Evolutionary conservation across 306 rosid species (phyloP).

Genomic region (Geum urbanum): DNA sequence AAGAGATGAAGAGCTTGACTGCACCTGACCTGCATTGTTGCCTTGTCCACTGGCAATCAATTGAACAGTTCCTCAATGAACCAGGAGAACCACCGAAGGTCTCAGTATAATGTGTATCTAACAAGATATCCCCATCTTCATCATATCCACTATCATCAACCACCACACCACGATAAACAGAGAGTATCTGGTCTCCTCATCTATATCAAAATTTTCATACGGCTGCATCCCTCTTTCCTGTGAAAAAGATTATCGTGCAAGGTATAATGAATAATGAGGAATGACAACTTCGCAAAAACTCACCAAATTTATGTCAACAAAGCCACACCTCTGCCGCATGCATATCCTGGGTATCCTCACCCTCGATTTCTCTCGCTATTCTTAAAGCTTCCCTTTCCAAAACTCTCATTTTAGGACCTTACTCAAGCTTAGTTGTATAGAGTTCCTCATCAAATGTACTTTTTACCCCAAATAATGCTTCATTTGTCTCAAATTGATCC

Average conservation of each 20-base stretch:
- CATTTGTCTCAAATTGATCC: constrained; percentile 91
- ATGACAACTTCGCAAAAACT: constrained; percentile 2
- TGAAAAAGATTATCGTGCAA: constrained; percentile 26
- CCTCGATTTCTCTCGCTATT: constrained; percentile 93
- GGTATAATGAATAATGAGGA: constrained; percentile 20
- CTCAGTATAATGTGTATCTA: constrained; percentile 64
- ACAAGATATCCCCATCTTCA: constrained; percentile 52
- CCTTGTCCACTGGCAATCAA: constrained; percentile 45
- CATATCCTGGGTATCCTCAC: constrained; percentile 88
- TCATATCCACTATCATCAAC: constrained; percentile 69
- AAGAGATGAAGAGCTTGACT: constrained; percentile 45
- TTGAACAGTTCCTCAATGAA: constrained; percentile 33
- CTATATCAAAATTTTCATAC: constrained; percentile 55
- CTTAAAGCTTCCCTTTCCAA: constrained; percentile 72
- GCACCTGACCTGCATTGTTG: constrained; percentile 43
- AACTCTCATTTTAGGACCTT: constrained; percentile 72
- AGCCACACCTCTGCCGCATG: constrained; percentile 85
- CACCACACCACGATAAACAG: constrained; percentile 66
- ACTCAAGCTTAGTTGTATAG: constrained; percentile 85
- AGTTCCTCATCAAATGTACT: constrained; percentile 86
- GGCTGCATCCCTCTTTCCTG: constrained; percentile 83
- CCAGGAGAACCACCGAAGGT: constrained; percentile 61
- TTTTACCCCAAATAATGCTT: constrained; percentile 79
- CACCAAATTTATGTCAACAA: constrained; percentile 15
- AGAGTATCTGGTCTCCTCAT: constrained; percentile 93